A percentile compares a stretch with the other conserved stretches of the same genome.
Evolutionary conservation across 2,329 filamentous ascomycete genomes (phyloP).

Genomic region (Penicillium fuscoglaucum): DNA sequence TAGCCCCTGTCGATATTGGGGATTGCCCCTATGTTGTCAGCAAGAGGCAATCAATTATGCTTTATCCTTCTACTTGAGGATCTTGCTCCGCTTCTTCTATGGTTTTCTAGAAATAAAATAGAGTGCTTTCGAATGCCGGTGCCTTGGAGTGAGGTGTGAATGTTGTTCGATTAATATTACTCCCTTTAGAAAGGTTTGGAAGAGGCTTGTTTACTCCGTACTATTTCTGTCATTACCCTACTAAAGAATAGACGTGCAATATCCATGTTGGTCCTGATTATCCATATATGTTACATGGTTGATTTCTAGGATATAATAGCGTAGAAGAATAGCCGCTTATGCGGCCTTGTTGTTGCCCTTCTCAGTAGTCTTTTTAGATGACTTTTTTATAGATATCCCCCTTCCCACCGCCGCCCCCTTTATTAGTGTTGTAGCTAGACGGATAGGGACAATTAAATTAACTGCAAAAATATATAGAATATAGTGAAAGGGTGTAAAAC

Average conservation of each 20-base stretch:
- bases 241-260: background rate
- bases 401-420: background rate
- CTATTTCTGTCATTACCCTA: background rate
- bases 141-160: background rate
- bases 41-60: background rate
- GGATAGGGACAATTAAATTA: background rate
- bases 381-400: background rate
- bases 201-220: background rate
- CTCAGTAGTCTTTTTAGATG: background rate
- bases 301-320: too few relatives aligned
- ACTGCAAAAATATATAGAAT: background rate
- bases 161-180: background rate
- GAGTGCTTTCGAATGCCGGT: background rate
- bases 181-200: background rate
- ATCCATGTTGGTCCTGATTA: too few relatives aligned
- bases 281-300: background rate
- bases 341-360: background rate
- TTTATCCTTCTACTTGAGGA: background rate
- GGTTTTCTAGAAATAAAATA: slow-evolving; percentile 3
- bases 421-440: too few relatives aligned
- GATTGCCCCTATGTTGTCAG: slow-evolving; percentile 4
- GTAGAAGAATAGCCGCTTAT: background rate
- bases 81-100: slow-evolving; percentile 6
- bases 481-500: background rate
- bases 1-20: background rate